These are phyloP conservation scores for Oxyria digyna DNA, from an alignment of 148 eudicot genomes.

Conservation along the genomic window DNA sequence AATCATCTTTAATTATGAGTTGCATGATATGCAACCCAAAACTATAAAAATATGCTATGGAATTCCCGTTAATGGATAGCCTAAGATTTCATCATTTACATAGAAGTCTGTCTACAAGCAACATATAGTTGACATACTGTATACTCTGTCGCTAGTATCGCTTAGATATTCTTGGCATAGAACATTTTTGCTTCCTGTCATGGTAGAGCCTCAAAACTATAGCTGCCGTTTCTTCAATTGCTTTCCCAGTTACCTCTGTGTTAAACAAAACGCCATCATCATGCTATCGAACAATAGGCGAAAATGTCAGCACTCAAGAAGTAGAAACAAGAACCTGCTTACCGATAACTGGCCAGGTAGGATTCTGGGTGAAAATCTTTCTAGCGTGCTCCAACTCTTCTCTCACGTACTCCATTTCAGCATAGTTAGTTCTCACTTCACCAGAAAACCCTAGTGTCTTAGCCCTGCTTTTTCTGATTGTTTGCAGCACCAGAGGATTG, in stretches of 20 bases:
- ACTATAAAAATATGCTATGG: no score
- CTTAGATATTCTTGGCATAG: slow-evolving; percentile 83
- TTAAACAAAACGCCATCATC: slow-evolving; percentile 3
- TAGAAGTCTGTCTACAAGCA: background rate
- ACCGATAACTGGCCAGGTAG: slow-evolving; percentile 90
- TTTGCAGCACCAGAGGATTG: slow-evolving; percentile 54
- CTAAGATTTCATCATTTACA: background rate
- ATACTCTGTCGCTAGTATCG: slow-evolving; percentile 42
- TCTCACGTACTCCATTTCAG: slow-evolving; percentile 66
- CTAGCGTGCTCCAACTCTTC: slow-evolving; percentile 58
- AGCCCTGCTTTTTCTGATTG: slow-evolving; percentile 68
- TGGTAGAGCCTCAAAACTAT: slow-evolving; percentile 63
- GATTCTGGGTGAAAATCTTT: slow-evolving; percentile 64
- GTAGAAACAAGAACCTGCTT: slow-evolving; percentile 17
- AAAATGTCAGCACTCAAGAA: background rate
- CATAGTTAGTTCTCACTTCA: slow-evolving; percentile 39
- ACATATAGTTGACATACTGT: background rate
- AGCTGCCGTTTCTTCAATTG: slow-evolving; percentile 95
- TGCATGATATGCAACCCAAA: no score
- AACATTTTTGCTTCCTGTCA: slow-evolving; percentile 61
- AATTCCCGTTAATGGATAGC: no score
- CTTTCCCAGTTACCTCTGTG: slow-evolving; percentile 90
- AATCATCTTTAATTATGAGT: no score
- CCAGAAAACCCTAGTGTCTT: slow-evolving; percentile 63
- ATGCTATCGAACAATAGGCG: background rate